Percentiles rank a stretch among this genome's conserved stretches.
These are phyloP conservation scores for Apodospora peruviana DNA, from an alignment of 495 filamentous ascomycete genomes.

Conservation along the genomic window DNA sequence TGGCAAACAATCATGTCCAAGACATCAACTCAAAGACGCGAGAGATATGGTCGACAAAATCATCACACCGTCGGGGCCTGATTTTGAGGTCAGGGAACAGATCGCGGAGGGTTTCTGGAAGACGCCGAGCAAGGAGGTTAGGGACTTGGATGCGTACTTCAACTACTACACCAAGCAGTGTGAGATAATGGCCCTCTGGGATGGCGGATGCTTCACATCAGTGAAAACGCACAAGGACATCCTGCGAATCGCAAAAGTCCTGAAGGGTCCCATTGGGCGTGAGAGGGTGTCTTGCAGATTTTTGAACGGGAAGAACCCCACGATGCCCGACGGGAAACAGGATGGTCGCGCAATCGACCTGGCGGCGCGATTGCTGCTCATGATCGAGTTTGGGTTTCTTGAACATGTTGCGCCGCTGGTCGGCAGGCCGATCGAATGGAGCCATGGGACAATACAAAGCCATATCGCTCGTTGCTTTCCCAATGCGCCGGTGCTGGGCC, in stretches of 20 bases:
- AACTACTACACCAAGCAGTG: constrained; percentile 9
- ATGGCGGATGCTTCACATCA: constrained; percentile 4
- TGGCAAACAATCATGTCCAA: too few relatives aligned
- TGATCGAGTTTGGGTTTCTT: constrained; percentile 3
- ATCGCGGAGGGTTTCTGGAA: not conserved
- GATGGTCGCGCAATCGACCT: constrained; percentile 4
- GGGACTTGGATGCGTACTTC: constrained; percentile 3
- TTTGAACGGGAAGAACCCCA: not conserved
- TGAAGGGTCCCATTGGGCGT: not conserved
- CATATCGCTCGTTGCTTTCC: not conserved
- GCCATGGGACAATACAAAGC: not conserved
- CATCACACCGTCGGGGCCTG: not conserved
- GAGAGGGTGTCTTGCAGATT: not conserved
- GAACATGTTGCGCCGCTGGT: constrained; percentile 1
- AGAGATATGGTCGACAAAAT: not conserved
- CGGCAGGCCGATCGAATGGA: constrained; percentile 1
- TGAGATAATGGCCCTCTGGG: constrained; percentile 1
- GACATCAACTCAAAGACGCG: too few relatives aligned
- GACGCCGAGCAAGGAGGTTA: not conserved
- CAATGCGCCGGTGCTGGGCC: not conserved
- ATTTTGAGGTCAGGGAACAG: not conserved
- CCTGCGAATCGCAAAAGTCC: not conserved
- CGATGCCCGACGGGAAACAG: not conserved
- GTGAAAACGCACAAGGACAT: constrained; percentile 4
- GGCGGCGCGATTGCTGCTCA: constrained; percentile 1